Evolutionary conservation across 345 rosid species (phyloP).

Genomic region (Viola odorata): DNA sequence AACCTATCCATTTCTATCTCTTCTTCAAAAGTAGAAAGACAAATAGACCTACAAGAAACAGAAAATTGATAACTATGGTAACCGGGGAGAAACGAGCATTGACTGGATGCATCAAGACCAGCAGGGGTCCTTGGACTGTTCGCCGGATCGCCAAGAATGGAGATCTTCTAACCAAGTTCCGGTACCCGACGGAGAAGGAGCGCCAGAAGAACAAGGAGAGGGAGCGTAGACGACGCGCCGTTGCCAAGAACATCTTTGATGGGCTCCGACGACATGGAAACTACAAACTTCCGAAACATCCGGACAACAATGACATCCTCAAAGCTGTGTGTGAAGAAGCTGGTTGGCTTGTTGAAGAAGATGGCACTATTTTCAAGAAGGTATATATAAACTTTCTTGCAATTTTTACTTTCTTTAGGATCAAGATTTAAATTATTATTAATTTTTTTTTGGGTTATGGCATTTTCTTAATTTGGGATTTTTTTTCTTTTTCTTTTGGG

Average conservation of each 20-base stretch:
- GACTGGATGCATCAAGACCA: slow-evolving; percentile 34
- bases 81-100: slow-evolving; percentile 7
- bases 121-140: slow-evolving; percentile 40
- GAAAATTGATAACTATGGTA: slow-evolving; percentile 10
- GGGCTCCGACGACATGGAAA: slow-evolving; percentile 43
- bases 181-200: slow-evolving; percentile 35
- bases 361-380: slow-evolving; percentile 40
- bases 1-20: no score
- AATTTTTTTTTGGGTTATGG: no score
- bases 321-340: slow-evolving; percentile 44
- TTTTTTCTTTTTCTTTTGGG: no score
- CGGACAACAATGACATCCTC: slow-evolving; percentile 38
- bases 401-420: background rate
- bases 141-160: slow-evolving; percentile 31
- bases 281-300: slow-evolving; percentile 35
- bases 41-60: background rate
- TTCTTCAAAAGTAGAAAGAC: background rate
- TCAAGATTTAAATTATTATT: background rate
- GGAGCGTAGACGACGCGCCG: slow-evolving; percentile 31
- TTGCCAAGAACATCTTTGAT: slow-evolving; percentile 36
- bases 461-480: no score
- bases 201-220: slow-evolving; percentile 35
- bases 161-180: slow-evolving; percentile 12
- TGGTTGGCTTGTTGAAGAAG: slow-evolving; percentile 47
- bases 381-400: slow-evolving; percentile 7